Evolutionary conservation across 2,329 filamentous ascomycete genomes (phyloP).

Genomic region (Penicillium thymicola): DNA sequence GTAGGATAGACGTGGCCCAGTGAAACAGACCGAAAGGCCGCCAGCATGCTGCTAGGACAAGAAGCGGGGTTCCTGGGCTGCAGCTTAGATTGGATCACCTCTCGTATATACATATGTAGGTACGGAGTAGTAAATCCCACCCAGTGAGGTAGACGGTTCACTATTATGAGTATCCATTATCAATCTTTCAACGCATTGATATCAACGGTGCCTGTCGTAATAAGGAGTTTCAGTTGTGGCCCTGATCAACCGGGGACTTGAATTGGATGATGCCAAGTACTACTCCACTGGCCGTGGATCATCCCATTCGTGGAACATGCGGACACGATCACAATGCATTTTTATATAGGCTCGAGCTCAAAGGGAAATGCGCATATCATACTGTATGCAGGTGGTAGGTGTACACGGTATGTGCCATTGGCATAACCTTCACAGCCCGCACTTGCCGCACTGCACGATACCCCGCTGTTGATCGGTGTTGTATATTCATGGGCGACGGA

Average conservation of each 20-base stretch:
- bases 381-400: not conserved
- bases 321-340: constrained; percentile 1
- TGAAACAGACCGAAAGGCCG: not conserved
- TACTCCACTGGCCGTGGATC: not conserved
- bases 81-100: constrained; percentile 2
- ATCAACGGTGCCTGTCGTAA: not conserved
- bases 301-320: not conserved
- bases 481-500: not conserved
- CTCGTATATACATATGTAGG: too few species aligned
- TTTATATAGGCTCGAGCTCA: not conserved
- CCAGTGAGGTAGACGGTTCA: not conserved
- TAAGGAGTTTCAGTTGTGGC: not conserved
- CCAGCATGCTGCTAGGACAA: constrained; percentile 3
- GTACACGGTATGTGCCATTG: not conserved
- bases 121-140: too few species aligned
- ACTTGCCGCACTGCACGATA: constrained; percentile 14
- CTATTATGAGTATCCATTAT: constrained; percentile 14
- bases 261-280: not conserved
- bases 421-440: constrained; percentile 14
- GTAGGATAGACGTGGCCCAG: constrained; percentile 7
- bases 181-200: constrained; percentile 14
- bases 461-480: constrained; percentile 1
- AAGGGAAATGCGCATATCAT: not conserved
- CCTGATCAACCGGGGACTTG: not conserved
- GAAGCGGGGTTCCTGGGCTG: constrained; percentile 5